Evolutionary conservation across 1,284 basidiomycete species (phyloP), one percentile per base, ranked within the genome.

Genomic region (Xerocomus cyaneibrunnescens): DNA sequence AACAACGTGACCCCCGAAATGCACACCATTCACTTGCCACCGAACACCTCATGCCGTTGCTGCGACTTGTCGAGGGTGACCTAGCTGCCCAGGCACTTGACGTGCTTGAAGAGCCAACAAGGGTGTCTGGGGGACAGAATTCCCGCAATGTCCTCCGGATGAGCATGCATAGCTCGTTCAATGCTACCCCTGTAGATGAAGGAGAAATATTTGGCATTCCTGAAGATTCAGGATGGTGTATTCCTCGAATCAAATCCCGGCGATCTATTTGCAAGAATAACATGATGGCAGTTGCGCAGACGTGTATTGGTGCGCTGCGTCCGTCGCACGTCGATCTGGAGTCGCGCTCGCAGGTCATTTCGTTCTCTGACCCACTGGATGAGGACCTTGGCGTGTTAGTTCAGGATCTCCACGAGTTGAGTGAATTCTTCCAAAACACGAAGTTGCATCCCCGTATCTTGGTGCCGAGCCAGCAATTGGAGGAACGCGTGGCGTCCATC

Each of bases 1-100:
- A 92, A 64, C 89, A 89, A 57, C 79, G 90, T 36, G 92, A 94
- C 60, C 87, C 89, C 0, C 77, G 87, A 54, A 85, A 79, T 47
- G 83, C 85, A 19, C 79, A 93, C 10, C 85, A 88, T 49, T 76
- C 83, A 0, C 76, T 94, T 31, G 89, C 90, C 1, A 88, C 89
- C 0, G 94, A 96, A 66, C 76, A 96, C 19, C 79, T 97, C 21
- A 94, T 94, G 85, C 95, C 95, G 0, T 75, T 98, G 19, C 74
- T 98, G 30, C 85, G 92, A 23, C 78, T 97, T 23, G 77, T 97
- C 13, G 87, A 90, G 57, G 92, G 90, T 2, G 89, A 94, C 60
- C 80, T 95, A 25, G 87, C 94, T 7, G 72, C 85, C 4, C 84
- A 92, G 57, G 94, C 94, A 0, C 78, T 98, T 39, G 93, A 96